A percentile compares a stretch with the other conserved stretches of the same genome.
Evolutionary conservation across 1,139 yeast species (phyloP).

Genomic region (Suhomyces bokatorum): DNA sequence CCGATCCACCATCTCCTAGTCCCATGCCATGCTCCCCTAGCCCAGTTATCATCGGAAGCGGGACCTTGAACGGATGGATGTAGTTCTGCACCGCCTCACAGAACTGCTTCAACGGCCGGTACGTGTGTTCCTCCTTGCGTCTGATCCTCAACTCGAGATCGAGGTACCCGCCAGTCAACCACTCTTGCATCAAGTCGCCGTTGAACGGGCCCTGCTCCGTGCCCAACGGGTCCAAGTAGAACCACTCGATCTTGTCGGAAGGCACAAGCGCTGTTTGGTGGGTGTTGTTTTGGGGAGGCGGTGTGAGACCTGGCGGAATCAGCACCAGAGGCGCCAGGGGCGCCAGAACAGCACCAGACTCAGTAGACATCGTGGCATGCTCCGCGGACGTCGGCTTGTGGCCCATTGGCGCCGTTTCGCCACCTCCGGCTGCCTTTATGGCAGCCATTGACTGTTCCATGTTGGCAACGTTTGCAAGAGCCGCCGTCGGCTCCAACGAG

Average conservation of each 20-base stretch:
- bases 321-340: constrained; percentile 1
- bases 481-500: background rate
- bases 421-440: too few relatives aligned
- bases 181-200: constrained; percentile 74
- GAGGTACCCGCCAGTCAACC: constrained; percentile 69
- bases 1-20: too few relatives aligned
- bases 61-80: constrained; percentile 60
- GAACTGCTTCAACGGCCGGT: constrained; percentile 45
- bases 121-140: constrained; percentile 48
- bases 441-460: too few relatives aligned
- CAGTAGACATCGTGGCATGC: too few relatives aligned
- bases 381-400: too few relatives aligned
- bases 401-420: too few relatives aligned
- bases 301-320: constrained; percentile 24
- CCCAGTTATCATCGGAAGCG: constrained; percentile 36
- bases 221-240: constrained; percentile 69
- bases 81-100: constrained; percentile 50
- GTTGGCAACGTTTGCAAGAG: background rate
- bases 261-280: constrained; percentile 19
- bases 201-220: constrained; percentile 79
- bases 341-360: too few relatives aligned
- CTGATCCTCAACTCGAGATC: constrained; percentile 56
- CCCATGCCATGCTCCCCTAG: too few relatives aligned
- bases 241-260: constrained; percentile 59
- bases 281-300: constrained; percentile 9